Base-by-base conservation (phyloP, 2,329 filamentous ascomycete species). In the Xylaria sp. region DNA sequence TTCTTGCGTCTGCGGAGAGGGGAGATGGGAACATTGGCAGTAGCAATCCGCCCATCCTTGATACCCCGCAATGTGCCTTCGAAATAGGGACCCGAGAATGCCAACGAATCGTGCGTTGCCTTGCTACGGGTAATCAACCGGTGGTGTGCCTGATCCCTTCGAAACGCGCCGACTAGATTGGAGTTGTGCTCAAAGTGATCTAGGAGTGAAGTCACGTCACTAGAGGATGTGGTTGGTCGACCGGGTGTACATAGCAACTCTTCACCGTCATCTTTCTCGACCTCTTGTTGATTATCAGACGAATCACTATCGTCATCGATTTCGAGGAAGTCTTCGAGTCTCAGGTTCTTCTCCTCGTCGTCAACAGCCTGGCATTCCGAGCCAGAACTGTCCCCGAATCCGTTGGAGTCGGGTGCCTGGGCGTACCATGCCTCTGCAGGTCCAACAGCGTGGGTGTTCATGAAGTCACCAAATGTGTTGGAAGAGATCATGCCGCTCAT, bases 371-470 rank as follows among this genome's bases (percentile, higher is more conserved):
- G 88, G 28, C 87, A 84, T 54, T 89, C 86, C 2, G 86, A 82
- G 7, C 83, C 79, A 15, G 80, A 82, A 25, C 66, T 66, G 25
- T 77, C 77, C 8, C 73, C 71, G 2, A 82, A 82, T 18, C 84
- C 79, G 56, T 87, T 85, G 62, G 87, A 85, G 70, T 92, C 90
- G 13, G 88, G 86, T 12, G 86, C 85, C 63, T 91, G 89, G 5
- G 91, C 88, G 75, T 92, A 94, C 79, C 94, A 94, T 8, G 92
- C 91, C 79, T 94, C 92, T 0, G 90, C 86, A 1, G 92, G 91
- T 0, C 91, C 92, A 75, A 93, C 85, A n/a, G 89, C 85, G 76
- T 92, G 89, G 5, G 88, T 88, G 72, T 86, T 86, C 79, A 89
- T 82, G 67, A 86, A 86, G 74, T 88, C 86, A 51, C 85, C 86